Base-by-base conservation (phyloP, 352 stramenopile genomes). In the Phytophthora ohioensis region DNA sequence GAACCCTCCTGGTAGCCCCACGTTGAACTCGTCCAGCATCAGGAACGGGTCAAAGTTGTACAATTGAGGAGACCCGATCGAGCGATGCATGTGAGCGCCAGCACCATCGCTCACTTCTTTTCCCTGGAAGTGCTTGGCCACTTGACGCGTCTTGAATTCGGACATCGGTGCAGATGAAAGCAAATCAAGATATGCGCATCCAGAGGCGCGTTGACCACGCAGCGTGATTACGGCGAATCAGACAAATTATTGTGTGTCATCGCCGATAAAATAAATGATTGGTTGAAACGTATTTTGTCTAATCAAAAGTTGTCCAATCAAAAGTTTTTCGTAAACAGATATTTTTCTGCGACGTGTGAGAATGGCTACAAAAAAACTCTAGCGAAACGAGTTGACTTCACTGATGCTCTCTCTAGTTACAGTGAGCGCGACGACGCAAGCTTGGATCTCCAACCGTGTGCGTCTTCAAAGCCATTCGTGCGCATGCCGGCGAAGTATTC, bases 1-100 rank as follows among this genome's bases (percentile, higher is more conserved):
- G 79, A 97, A 98, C 2, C 92, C 92, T 31, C 91, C 88, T 1
- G 90, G 69, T 0, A 83, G 45, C 0, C 54, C 77, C 31, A 76
- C 59, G 47, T 80, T 67, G 64, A 79, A 80, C 54, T 87, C 79
- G 38, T 85, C 77, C 15, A 87, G 68, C 46, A 83, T 71, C 7
- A 85, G 71, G 64, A 85, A 85, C 51, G 75, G 78, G 65, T 85
- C 79, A 3, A 85, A 57, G 21, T 67, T 77, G 57, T 56, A 45
- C 9, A 89, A 67, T 51, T 82, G 58, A 31, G 64, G 31, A 3
- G 71, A 80, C 21, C 81, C 81, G 17, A 90, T 64, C 1, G 81
- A 87, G 32, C 79, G 79, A 15, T 78, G 72, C 42, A 90, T 69
- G 8, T 57, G 65, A 2, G 84, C 84, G 13, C 82, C 80, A 34